Evolutionary conservation across 2,329 filamentous ascomycete species (phyloP), one percentile per base, ranked within the genome.

Genomic region (Hirsutella thompsonii): DNA sequence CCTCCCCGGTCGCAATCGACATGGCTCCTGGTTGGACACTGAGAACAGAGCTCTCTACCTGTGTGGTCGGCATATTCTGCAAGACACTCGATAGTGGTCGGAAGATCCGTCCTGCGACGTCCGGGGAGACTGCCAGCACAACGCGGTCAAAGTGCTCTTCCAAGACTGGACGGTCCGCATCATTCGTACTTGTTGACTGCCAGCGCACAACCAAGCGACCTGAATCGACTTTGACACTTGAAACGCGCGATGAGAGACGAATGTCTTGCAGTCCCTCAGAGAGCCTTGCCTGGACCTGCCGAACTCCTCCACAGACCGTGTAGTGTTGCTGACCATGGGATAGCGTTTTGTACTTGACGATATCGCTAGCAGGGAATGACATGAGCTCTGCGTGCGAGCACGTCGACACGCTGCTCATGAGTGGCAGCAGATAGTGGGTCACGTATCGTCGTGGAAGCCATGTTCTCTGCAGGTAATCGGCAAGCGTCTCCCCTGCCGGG

Each of bases 321-420:
- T 68, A 74, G 45, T 75, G 71, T 20, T 67, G 62, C n/a, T 64
- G 59, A 1, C 66, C 56, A 32, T 68, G 59, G 1, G 69, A 67
- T 14, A 54, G 54, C 35, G 58, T 61, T 49, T 72, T 70, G 51
- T 76, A 76, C 11, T 61, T 62, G 19, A 68, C 59, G 4, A 76
- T 42, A 41, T 77, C 73, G 36, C 59, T 64, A 1, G 73, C 74
- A 0, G 73, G 73, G 20, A 73, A 76, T 0, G 55, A 52, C 1
- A 75, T 55, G 2, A 76, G 52, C 23, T 65, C 61, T 2, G 60
- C 55, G 41, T 76, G 73, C 0, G 70, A 62, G 47, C 72, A 77
- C 1, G 72, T 77, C 4, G 67, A 66, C 6, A 76, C 69, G 43
- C 66, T 66, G 38, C 71, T 69, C 32, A 79, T 61, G 5, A 76